These are phyloP conservation scores for Phyllosticta capitalensis DNA, from an alignment of 2,329 filamentous ascomycete species.

Conservation along the genomic window DNA sequence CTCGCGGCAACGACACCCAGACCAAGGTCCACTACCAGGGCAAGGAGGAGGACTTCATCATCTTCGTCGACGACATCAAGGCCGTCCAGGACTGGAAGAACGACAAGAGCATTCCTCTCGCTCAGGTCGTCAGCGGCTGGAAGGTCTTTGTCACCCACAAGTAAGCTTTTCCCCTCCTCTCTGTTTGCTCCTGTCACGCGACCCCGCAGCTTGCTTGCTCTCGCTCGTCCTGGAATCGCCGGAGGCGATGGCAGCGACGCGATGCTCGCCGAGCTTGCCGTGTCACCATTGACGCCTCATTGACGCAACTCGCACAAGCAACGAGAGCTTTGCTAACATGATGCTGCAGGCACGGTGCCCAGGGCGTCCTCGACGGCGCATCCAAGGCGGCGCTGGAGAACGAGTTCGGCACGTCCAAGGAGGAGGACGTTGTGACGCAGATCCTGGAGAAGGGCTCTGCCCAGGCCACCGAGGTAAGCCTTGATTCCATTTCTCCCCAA, in stretches of 20 bases:
- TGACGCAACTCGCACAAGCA: no score
- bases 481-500: neutral
- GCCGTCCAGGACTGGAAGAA: conserved; percentile 70
- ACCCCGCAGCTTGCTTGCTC: neutral
- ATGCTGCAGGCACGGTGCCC: conserved; percentile 63
- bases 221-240: neutral
- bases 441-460: conserved; percentile 69
- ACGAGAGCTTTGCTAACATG: neutral
- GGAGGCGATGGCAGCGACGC: neutral
- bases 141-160: conserved; percentile 85
- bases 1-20: conserved; percentile 46
- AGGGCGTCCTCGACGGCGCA: conserved; percentile 68
- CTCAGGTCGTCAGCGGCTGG: conserved; percentile 78
- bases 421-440: conserved; percentile 71
- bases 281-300: neutral
- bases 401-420: conserved; percentile 74
- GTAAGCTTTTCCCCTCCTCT: conserved; percentile 60
- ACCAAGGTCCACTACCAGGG: conserved; percentile 84
- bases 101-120: conserved; percentile 69
- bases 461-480: conserved; percentile 51
- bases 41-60: conserved; percentile 56
- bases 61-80: conserved; percentile 53
- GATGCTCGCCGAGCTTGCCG: neutral
- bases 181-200: neutral
- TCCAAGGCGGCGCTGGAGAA: conserved; percentile 66